Evolutionary conservation across 805 yeast genomes (phyloP).

Genomic region (Pichia rugopelliculosa): DNA sequence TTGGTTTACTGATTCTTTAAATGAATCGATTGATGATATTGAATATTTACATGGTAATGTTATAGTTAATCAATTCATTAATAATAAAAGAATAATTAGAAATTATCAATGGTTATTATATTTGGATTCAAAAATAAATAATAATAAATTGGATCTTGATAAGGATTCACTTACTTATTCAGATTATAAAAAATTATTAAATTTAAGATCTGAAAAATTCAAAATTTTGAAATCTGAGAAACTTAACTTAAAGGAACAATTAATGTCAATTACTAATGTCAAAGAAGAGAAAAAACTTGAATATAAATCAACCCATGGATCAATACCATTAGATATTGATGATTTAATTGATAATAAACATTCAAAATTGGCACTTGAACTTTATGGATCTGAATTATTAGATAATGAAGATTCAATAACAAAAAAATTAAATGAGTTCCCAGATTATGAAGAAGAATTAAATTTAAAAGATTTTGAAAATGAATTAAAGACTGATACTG

Average conservation of each 20-base stretch:
- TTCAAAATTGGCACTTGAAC: not conserved
- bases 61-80: constrained; percentile 37
- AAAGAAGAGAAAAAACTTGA: constrained; percentile 1
- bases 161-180: not conserved
- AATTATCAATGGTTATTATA: constrained; percentile 42
- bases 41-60: constrained; percentile 45
- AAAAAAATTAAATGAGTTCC: constrained; percentile 10
- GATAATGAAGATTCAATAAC: constrained; percentile 9
- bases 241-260: not conserved
- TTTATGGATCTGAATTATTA: constrained; percentile 8
- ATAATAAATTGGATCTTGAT: not conserved
- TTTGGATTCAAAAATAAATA: constrained; percentile 33
- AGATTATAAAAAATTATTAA: not conserved
- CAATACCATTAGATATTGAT: not conserved
- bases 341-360: not conserved
- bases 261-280: not conserved
- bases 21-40: constrained; percentile 36
- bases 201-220: constrained; percentile 3
- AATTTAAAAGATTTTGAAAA: constrained; percentile 9
- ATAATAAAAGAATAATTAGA: constrained; percentile 35
- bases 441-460: constrained; percentile 4
- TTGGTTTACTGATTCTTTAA: constrained; percentile 20
- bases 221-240: not conserved
- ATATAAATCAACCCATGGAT: not conserved
- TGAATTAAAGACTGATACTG: constrained; percentile 3